phyloP scores from a whole-genome alignment of 2,329 filamentous ascomycete species.

The Colletotrichum lindemuthianum region DNA sequence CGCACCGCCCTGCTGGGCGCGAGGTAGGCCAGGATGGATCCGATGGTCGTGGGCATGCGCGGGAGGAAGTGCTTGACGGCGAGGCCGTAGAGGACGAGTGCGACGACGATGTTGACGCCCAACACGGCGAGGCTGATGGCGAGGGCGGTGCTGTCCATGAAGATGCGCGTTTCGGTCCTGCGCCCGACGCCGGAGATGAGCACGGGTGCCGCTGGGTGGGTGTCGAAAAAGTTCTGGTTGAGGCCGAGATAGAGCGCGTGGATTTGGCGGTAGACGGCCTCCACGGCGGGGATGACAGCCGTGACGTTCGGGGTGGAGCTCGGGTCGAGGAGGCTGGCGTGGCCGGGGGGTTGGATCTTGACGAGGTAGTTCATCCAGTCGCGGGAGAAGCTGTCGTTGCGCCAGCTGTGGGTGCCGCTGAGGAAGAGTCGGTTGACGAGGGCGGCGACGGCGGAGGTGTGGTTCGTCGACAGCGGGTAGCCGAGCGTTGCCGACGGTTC shows the following conservation, averaged over 20 bases:
- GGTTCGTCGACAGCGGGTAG: conserved; percentile 29
- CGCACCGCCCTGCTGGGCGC: conserved; percentile 55
- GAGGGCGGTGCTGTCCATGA: conserved; percentile 59
- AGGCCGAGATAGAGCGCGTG: conserved; percentile 49
- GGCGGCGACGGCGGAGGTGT: conserved; percentile 34
- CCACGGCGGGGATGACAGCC: conserved; percentile 32
- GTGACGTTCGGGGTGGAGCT: conserved; percentile 36
- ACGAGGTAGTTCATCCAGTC: conserved; percentile 62
- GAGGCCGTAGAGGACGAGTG: conserved; percentile 53
- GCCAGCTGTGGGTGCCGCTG: conserved; percentile 46
- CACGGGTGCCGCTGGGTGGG: rapidly evolving
- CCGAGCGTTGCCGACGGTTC: conserved; percentile 34
- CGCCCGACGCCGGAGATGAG: conserved; percentile 34
- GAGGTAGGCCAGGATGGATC: conserved; percentile 56
- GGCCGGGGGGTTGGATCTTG: conserved; percentile 38
- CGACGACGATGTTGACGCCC: conserved; percentile 52
- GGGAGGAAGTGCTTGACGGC: conserved; percentile 56
- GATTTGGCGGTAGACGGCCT: conserved; percentile 40
- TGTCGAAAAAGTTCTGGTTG: conserved; percentile 53
- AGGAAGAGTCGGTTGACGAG: conserved; percentile 27
- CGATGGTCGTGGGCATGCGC: conserved; percentile 62
- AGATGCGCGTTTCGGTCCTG: conserved; percentile 52
- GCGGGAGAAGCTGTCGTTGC: conserved; percentile 55
- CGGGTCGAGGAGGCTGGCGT: conserved; percentile 46
- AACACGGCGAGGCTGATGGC: conserved; percentile 56